Conservation (phyloP, 1,284 basidiomycete species). For the Hemileia vastatrix region DNA sequence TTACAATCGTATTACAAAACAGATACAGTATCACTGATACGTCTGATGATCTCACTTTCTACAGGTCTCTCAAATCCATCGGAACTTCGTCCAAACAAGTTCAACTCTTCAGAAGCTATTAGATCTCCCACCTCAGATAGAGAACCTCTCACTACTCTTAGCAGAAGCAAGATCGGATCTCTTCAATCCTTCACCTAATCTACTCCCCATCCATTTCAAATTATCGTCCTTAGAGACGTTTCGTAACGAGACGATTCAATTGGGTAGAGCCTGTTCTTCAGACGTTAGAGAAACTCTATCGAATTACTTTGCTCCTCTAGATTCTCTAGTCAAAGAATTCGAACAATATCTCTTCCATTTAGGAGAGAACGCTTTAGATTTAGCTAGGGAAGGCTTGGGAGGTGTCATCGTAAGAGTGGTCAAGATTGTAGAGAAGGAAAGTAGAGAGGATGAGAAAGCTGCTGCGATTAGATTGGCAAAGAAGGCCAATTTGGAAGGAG, state of each 20-base stretch:
- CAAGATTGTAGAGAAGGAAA: constrained; percentile 42
- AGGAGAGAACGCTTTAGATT: constrained; percentile 33
- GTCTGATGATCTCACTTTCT: not conserved
- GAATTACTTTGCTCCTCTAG: constrained; percentile 38
- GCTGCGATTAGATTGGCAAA: constrained; percentile 42
- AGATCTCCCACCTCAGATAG: constrained; percentile 32
- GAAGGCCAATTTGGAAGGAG: constrained; percentile 40
- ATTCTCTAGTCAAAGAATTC: constrained; percentile 35
- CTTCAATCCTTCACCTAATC: constrained; percentile 34
- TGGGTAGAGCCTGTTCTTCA: constrained; percentile 31
- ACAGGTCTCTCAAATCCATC: constrained; percentile 41
- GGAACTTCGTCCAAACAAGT: constrained; percentile 40
- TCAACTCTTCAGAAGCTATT: constrained; percentile 35
- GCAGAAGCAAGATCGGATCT: constrained; percentile 31
- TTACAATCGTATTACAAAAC: too few species aligned
- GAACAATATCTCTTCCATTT: constrained; percentile 38
- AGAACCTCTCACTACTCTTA: constrained; percentile 32
- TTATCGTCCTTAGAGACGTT: constrained; percentile 38
- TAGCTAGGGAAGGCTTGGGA: constrained; percentile 29
- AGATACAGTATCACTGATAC: too few species aligned
- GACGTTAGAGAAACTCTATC: constrained; percentile 33
- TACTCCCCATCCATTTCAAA: constrained; percentile 37
- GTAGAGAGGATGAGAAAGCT: constrained; percentile 40
- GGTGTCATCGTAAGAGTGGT: constrained; percentile 38
- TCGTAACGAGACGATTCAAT: constrained; percentile 42